A percentile compares a stretch with the other conserved stretches of the same genome.
Conservation (phyloP, 306 rosid species). For the Quercus parvula region DNA sequence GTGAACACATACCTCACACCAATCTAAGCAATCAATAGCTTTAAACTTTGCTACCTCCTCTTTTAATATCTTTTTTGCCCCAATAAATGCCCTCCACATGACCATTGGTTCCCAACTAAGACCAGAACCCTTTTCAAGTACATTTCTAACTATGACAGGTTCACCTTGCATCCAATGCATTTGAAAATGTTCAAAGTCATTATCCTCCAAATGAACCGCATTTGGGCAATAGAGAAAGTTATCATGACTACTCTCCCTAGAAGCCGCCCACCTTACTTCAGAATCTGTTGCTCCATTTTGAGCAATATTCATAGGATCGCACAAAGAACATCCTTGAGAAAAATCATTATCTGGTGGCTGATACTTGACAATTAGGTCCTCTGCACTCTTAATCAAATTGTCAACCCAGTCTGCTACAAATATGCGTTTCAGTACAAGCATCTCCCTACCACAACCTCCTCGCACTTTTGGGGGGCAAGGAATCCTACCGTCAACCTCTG, state of each 20-base stretch:
- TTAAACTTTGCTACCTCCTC: conserved; percentile 1
- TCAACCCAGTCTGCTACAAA: conserved; percentile 53
- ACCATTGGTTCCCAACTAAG: conserved; percentile 83
- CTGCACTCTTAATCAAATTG: conserved; percentile 34
- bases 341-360: conserved; percentile 39
- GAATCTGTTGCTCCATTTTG: conserved; percentile 19
- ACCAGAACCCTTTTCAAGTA: conserved; percentile 48
- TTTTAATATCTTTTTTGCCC: neutral
- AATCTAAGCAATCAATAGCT: conserved; percentile 46
- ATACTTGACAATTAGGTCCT: conserved; percentile 41
- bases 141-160: conserved; percentile 54
- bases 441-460: conserved; percentile 54
- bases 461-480: conserved; percentile 52
- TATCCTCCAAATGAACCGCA: conserved; percentile 32
- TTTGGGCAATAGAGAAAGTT: conserved; percentile 60
- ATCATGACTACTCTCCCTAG: conserved; percentile 40
- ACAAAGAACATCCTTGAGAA: conserved; percentile 37
- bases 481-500: conserved; percentile 44
- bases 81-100: conserved; percentile 61
- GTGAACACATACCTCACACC: conserved; percentile 42
- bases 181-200: conserved; percentile 52
- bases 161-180: conserved; percentile 64
- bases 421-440: conserved; percentile 42
- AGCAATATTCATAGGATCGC: conserved; percentile 28
- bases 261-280: conserved; percentile 50